A percentile compares a stretch with the other conserved stretches of the same genome.
Evolutionary conservation across 345 rosid genomes (phyloP).

Genomic region (Syzygium oleosum): DNA sequence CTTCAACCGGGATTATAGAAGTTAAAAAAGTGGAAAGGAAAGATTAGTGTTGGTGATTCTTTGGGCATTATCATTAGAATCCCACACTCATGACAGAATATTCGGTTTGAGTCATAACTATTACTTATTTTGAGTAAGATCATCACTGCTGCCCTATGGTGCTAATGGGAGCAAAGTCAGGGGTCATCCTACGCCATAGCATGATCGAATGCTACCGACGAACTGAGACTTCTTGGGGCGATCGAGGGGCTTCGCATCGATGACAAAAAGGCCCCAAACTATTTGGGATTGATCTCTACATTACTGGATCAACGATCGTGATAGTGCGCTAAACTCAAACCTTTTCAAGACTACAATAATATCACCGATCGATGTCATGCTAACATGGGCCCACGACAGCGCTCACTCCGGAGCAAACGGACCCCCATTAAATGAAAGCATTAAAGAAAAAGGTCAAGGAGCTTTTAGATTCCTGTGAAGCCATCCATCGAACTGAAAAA

Average conservation of each 20-base stretch:
- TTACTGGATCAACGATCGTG: not conserved
- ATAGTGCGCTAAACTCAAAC: not conserved
- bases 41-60: not conserved
- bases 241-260: not conserved
- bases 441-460: not conserved
- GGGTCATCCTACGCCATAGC: not conserved
- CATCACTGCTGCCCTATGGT: not conserved
- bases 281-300: not conserved
- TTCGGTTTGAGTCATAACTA: not conserved
- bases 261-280: not conserved
- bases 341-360: not conserved
- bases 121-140: not conserved
- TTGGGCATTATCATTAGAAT: not conserved
- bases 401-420: not conserved
- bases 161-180: not conserved
- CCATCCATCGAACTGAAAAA: not conserved
- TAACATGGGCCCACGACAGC: not conserved
- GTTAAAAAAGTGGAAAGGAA: not conserved
- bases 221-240: not conserved
- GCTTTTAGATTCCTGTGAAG: not conserved
- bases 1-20: not conserved
- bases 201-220: not conserved
- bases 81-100: rapidly evolving
- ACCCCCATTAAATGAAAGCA: not conserved
- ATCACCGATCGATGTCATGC: not conserved